Conservation (phyloP, 2,329 filamentous ascomycete species). For the Clarireedia sp. region DNA sequence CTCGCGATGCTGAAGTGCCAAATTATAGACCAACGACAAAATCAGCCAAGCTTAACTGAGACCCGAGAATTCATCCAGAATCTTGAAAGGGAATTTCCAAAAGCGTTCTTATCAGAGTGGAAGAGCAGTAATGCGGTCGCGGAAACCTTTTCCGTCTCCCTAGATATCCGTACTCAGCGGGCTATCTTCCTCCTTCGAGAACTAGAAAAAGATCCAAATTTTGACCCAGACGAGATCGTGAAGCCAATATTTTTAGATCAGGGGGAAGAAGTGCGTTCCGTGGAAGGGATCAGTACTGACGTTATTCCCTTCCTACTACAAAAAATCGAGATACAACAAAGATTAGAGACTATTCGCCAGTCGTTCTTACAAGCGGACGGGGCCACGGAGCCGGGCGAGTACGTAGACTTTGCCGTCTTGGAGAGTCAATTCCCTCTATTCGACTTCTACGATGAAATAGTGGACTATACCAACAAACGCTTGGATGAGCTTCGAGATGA, state of each 20-base stretch:
- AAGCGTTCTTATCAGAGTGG: slow-evolving; percentile 28
- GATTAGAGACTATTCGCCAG: slow-evolving; percentile 32
- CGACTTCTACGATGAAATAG: slow-evolving; percentile 36
- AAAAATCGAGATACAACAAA: slow-evolving; percentile 29
- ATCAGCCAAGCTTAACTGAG: not conserved
- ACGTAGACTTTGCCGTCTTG: slow-evolving; percentile 37
- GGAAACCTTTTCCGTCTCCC: slow-evolving; percentile 39
- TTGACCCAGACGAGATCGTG: slow-evolving; percentile 32
- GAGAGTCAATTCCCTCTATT: slow-evolving; percentile 41
- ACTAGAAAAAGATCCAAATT: slow-evolving; percentile 25
- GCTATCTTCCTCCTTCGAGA: slow-evolving; percentile 37
- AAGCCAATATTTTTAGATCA: not conserved
- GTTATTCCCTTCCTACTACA: slow-evolving; percentile 28
- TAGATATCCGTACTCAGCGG: slow-evolving; percentile 48
- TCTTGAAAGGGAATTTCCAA: slow-evolving; percentile 30
- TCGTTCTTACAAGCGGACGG: slow-evolving; percentile 30
- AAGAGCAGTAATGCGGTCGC: slow-evolving; percentile 35
- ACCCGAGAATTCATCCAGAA: slow-evolving; percentile 16
- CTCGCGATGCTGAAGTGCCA: slow-evolving; percentile 28
- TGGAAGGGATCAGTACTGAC: slow-evolving; percentile 11
- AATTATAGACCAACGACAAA: not conserved
- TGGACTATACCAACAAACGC: slow-evolving; percentile 39
- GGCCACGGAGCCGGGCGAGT: slow-evolving; percentile 19
- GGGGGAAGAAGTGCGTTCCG: slow-evolving; percentile 2
- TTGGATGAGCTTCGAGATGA: slow-evolving; percentile 37